A percentile compares a stretch with the other conserved stretches of the same genome.
phyloP scores from a whole-genome alignment of 176 grass and related monocot species.

The Phoenix roebelenii region DNA sequence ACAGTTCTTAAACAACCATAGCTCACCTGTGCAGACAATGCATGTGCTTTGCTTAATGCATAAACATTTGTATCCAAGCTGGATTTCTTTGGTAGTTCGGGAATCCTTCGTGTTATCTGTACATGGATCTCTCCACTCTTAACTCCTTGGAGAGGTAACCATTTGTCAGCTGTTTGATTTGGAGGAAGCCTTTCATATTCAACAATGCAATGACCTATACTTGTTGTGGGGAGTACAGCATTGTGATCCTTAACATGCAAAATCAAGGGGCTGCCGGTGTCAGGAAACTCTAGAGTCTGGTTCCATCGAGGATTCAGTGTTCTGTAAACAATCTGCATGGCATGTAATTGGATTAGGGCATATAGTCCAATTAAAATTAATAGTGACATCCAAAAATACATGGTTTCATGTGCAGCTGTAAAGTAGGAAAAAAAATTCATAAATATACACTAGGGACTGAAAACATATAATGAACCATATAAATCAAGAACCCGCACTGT shows the following conservation, averaged over 20 bases:
- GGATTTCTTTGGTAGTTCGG: constrained; percentile 31
- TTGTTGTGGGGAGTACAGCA: constrained; percentile 53
- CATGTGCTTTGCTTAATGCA: constrained; percentile 36
- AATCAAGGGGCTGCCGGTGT: constrained; percentile 59
- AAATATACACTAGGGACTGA: too few species aligned
- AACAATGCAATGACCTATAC: constrained; percentile 70
- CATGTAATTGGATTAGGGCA: neutral
- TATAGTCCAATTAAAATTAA: neutral
- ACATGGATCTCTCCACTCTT: constrained; percentile 69
- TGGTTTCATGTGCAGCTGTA: neutral
- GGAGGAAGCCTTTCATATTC: constrained; percentile 65
- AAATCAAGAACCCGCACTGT: too few species aligned
- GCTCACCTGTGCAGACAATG: constrained; percentile 42
- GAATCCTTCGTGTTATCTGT: constrained; percentile 34
- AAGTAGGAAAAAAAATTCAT: too few species aligned
- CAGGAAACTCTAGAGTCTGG: constrained; percentile 72
- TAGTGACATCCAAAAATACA: neutral
- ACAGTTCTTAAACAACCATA: neutral
- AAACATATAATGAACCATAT: too few species aligned
- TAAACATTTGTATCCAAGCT: constrained; percentile 18
- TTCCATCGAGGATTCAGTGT: constrained; percentile 76
- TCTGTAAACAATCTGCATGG: constrained; percentile 73
- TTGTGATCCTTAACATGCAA: constrained; percentile 89
- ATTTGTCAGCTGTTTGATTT: constrained; percentile 57
- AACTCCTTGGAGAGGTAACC: constrained; percentile 82